phyloP scores from a whole-genome alignment of 306 rosid species.

The cucumber (Cucumis sativus) region Cucumber_9930_V3 NC_026657.2:40112001-40112500 shows the following conservation, averaged over 20 bases:
- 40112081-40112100: neutral
- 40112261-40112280: conserved; percentile 46
- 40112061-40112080: too few species aligned
- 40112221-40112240: too few species aligned
- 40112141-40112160: neutral
- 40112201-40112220: neutral
- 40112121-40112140: neutral
- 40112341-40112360: conserved; percentile 23
- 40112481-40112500: conserved; percentile 40
- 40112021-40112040: neutral
- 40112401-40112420: conserved; percentile 30
- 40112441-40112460: conserved; percentile 20
- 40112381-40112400: conserved; percentile 32
- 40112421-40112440: conserved; percentile 54
- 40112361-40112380: conserved; percentile 25
- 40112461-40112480: conserved; percentile 32
- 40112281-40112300: conserved; percentile 31
- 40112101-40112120: neutral
- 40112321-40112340: conserved; percentile 39
- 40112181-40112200: too few species aligned
- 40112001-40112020: neutral
- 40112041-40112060: too few species aligned
- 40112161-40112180: neutral
- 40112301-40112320: conserved; percentile 19
- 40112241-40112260: neutral